Conservation (phyloP, 768 basidiomycete genomes). For the Lactifluus rugatus region DNA sequence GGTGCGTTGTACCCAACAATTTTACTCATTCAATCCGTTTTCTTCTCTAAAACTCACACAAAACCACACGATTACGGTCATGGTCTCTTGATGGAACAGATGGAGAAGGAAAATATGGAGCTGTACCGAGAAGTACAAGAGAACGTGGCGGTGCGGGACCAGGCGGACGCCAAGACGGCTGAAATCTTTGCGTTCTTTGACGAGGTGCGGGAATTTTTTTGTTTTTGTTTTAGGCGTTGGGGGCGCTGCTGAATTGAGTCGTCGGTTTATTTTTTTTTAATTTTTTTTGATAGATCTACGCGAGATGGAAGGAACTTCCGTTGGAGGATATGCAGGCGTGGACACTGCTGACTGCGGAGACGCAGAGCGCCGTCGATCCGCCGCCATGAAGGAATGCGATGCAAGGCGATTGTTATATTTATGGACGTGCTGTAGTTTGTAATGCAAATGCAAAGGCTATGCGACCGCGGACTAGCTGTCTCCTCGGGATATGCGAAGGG, state of each 20-base stretch:
- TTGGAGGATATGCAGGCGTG: conserved; percentile 48
- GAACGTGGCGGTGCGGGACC: conserved; percentile 36
- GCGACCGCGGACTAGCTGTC: too few species aligned
- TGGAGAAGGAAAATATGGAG: conserved; percentile 45
- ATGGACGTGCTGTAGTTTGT: too few species aligned
- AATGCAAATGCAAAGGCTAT: too few species aligned
- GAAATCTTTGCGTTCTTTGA: conserved; percentile 46
- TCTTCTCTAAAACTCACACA: too few species aligned
- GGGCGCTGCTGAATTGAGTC: too few species aligned
- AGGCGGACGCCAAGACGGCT: conserved; percentile 36
- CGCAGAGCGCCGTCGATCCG: conserved; percentile 20
- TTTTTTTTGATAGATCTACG: conserved; percentile 32
- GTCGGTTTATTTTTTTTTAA: too few species aligned
- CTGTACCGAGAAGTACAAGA: conserved; percentile 41
- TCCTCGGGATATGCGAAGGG: too few species aligned
- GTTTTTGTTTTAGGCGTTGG: not conserved
- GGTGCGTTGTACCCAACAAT: too few species aligned
- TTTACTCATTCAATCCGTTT: too few species aligned
- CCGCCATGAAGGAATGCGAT: not conserved
- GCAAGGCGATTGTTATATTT: not conserved
- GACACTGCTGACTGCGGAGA: conserved; percentile 33
- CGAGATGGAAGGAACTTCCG: conserved; percentile 46
- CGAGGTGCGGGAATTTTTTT: conserved; percentile 29
- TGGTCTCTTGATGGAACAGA: too few species aligned
- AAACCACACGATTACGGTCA: too few species aligned